phyloP scores from a whole-genome alignment of 2,329 filamentous ascomycete genomes.

The Botrytis medusae region DNA sequence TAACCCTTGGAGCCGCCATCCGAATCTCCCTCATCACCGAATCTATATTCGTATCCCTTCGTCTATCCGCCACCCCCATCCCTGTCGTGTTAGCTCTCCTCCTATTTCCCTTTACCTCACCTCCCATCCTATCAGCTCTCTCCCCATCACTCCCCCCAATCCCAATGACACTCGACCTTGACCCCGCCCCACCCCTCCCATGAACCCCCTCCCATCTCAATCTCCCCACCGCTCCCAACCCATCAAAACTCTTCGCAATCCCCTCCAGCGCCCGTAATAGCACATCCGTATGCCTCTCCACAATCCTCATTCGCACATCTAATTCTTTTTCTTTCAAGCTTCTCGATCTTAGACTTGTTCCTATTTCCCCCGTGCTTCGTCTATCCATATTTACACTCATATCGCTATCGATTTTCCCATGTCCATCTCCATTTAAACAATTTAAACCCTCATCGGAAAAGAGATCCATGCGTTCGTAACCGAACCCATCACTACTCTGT shows the following conservation, averaged over 20 bases:
- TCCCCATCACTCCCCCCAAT: neutral
- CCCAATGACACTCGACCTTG: neutral
- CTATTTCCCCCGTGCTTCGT: too few relatives aligned
- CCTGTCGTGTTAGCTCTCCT: conserved; percentile 5
- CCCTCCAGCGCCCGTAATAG: conserved; percentile 29
- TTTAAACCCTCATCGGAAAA: neutral
- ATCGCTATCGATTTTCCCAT: neutral
- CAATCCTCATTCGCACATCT: conserved; percentile 29
- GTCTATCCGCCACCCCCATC: neutral
- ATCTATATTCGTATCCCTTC: neutral
- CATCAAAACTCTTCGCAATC: conserved; percentile 25
- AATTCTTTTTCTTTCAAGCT: conserved; percentile 29
- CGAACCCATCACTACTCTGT: neutral
- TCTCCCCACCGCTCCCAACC: neutral
- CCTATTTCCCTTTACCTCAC: neutral
- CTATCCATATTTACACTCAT: neutral
- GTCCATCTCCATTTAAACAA: neutral
- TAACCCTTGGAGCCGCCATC: neutral
- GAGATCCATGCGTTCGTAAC: neutral
- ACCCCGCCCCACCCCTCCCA: neutral
- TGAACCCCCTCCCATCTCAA: neutral
- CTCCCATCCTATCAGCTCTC: too few relatives aligned
- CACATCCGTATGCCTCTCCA: conserved; percentile 34
- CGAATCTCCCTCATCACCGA: conserved; percentile 15
- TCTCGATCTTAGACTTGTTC: conserved; percentile 21